Evolutionary conservation across 768 basidiomycete species (phyloP), one percentile per base, ranked within the genome.

Genomic region (Asterophora parasitica): DNA sequence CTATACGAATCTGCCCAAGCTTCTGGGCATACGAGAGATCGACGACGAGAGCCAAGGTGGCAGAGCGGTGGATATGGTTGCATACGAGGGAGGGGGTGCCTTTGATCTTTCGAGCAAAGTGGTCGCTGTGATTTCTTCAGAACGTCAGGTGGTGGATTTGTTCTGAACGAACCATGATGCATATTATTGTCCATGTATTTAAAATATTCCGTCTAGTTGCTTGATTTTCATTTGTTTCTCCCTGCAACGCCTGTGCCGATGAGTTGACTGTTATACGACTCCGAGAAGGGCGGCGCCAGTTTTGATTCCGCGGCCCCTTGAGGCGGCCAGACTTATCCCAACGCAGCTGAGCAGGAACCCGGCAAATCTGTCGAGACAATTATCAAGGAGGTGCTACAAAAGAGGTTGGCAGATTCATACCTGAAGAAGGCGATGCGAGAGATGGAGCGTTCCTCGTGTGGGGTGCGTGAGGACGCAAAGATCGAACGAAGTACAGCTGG

Each of bases 341-440:
- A 91, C 70, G 59, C 89, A 91, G 61, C 90, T 92, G 37, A 92
- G 64, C 42, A 92, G 59, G 59, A 90, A 92, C 1, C 88, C 90
- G 2, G 86, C 73, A 62, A 92, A 92, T 49, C 89, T 92, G 35
- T 30, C 15, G 45, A 16, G 30, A 16, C 23, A 17, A 3, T 4
- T 33, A 42, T 37, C 17, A 44, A 35, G 7, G 30, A 19, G 23
- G 3, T 6, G 23, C 6, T 6, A 17, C 12, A 39, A 20, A 28
- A 27, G 7, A 36, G 34, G 15, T 48, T 31, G 35, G 17, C 12
- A 27, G 44, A 47, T 46, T 44, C 58, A 38, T 63, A 87, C 89
- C 90, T 79, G 65, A 92, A 92, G 71, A 92, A 92, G 26, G 90
- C 89, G 43, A 89, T 75, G 11, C 88, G 79, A 32, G 89, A 92